Evolutionary conservation across 306 rosid genomes (phyloP).

Genomic region (Cucurbita argyrosperma): DNA sequence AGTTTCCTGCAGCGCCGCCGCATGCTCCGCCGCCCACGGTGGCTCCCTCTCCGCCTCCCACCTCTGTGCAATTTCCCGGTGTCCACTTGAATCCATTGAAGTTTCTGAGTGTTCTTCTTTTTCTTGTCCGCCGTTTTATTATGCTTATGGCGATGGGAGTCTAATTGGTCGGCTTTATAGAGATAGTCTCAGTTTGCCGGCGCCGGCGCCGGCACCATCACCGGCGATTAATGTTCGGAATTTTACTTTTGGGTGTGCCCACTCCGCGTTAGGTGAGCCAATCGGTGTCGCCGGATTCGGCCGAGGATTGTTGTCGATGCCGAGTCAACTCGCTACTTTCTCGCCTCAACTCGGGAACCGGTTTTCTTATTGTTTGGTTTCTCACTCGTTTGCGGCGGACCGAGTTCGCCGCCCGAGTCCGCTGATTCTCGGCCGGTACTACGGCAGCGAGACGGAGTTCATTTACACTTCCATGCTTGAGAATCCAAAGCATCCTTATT

Average conservation of each 20-base stretch:
- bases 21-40: constrained; percentile 65
- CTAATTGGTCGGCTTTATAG: constrained; percentile 48
- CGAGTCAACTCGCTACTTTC: constrained; percentile 50
- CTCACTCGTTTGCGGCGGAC: constrained; percentile 63
- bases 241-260: constrained; percentile 87
- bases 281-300: constrained; percentile 92
- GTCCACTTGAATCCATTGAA: constrained; percentile 65
- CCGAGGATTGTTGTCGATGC: constrained; percentile 58
- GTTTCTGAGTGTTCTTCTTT: constrained; percentile 47
- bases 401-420: constrained; percentile 65
- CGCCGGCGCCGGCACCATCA: constrained; percentile 35
- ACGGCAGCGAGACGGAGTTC: constrained; percentile 15
- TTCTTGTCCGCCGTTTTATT: constrained; percentile 73
- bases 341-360: constrained; percentile 64
- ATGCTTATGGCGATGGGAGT: constrained; percentile 86
- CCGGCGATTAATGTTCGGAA: constrained; percentile 38
- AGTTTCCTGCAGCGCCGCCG: constrained; percentile 49
- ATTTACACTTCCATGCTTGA: constrained; percentile 62
- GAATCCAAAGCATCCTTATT: constrained; percentile 77
- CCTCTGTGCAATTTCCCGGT: constrained; percentile 72
- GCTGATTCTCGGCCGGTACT: constrained; percentile 54
- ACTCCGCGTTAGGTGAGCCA: constrained; percentile 76
- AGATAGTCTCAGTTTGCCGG: constrained; percentile 28
- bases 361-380: constrained; percentile 74
- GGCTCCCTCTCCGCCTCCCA: constrained; percentile 30